Percentiles rank a stretch among this genome's conserved stretches.
These are phyloP conservation scores for Kwoniella sp. DNA, from an alignment of 768 basidiomycete species.

Conservation along the genomic window DNA sequence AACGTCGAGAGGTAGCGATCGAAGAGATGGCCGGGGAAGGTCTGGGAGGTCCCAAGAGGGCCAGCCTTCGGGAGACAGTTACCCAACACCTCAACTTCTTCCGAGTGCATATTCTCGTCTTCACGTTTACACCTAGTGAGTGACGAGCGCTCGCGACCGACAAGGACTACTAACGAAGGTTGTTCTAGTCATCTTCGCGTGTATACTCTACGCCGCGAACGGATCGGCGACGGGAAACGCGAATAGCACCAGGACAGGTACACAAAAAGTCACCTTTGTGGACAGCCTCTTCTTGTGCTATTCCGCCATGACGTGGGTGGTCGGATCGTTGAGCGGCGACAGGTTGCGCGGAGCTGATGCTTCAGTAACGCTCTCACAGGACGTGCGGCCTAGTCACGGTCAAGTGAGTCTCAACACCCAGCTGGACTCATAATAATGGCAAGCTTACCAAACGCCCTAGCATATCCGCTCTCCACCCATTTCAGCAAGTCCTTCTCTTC, in stretches of 20 bases:
- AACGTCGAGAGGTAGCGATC: too few species aligned
- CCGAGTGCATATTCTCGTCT: constrained; percentile 19
- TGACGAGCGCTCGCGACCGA: neutral
- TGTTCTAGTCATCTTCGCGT: constrained; percentile 24
- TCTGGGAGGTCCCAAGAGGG: too few species aligned
- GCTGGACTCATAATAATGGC: constrained; percentile 21
- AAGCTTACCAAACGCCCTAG: too few species aligned
- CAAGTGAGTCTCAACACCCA: constrained; percentile 34
- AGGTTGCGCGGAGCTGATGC: too few species aligned
- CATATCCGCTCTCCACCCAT: constrained; percentile 24
- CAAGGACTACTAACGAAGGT: too few species aligned
- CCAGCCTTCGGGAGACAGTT: neutral
- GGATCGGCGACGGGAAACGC: constrained; percentile 24
- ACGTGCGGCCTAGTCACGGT: constrained; percentile 39
- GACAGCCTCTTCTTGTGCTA: constrained; percentile 39
- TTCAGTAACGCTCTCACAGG: constrained; percentile 10
- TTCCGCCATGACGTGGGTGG: constrained; percentile 43
- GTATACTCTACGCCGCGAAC: constrained; percentile 39
- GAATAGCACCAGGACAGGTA: constrained; percentile 12
- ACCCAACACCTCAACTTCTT: constrained; percentile 21
- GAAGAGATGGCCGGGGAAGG: too few species aligned
- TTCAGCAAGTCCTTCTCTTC: constrained; percentile 15
- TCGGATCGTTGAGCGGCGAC: neutral
- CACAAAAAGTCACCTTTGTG: constrained; percentile 24
- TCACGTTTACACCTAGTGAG: constrained; percentile 18